Evolutionary conservation across 352 stramenopile species (phyloP).

Genomic region (Phytophthora quininea): DNA sequence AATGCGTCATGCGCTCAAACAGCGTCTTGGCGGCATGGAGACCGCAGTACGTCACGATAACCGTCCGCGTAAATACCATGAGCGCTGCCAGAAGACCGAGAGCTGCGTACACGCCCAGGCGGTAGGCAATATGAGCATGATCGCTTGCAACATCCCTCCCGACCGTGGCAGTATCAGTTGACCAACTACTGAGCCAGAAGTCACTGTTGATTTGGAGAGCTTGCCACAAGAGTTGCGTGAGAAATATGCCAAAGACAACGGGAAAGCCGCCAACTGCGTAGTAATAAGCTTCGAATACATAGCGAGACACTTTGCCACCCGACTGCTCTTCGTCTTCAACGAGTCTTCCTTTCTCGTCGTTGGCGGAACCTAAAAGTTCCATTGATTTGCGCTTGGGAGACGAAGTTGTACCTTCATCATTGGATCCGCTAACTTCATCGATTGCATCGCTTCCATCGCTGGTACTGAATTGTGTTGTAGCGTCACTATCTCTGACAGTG

Average conservation of each 20-base stretch:
- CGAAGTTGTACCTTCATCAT: too few species aligned
- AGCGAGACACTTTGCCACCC: slow-evolving; percentile 39
- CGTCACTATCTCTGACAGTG: slow-evolving; percentile 17
- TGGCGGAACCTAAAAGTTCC: neutral
- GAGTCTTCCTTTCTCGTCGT: slow-evolving; percentile 22
- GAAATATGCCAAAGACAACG: slow-evolving; percentile 22
- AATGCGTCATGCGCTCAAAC: slow-evolving; percentile 89
- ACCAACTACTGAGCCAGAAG: slow-evolving; percentile 93
- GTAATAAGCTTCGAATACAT: slow-evolving; percentile 48
- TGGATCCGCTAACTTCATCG: slow-evolving; percentile 2
- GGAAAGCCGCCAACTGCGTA: slow-evolving; percentile 37
- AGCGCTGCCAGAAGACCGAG: slow-evolving; percentile 38
- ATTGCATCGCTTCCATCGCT: slow-evolving; percentile 13
- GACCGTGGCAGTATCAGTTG: slow-evolving; percentile 27
- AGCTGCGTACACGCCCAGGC: slow-evolving; percentile 43
- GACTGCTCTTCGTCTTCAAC: slow-evolving; percentile 43
- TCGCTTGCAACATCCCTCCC: slow-evolving; percentile 34
- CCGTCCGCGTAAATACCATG: slow-evolving; percentile 43
- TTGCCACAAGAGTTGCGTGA: slow-evolving; percentile 59
- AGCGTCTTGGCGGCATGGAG: slow-evolving; percentile 54
- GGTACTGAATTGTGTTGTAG: slow-evolving; percentile 15
- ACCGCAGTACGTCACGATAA: slow-evolving; percentile 42
- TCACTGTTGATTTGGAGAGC: slow-evolving; percentile 71
- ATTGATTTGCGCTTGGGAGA: too few species aligned
- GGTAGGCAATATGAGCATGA: slow-evolving; percentile 20